These are phyloP conservation scores for Calonectria pauciramosa DNA, from an alignment of 2,329 filamentous ascomycete species.

Conservation along the genomic window DNA sequence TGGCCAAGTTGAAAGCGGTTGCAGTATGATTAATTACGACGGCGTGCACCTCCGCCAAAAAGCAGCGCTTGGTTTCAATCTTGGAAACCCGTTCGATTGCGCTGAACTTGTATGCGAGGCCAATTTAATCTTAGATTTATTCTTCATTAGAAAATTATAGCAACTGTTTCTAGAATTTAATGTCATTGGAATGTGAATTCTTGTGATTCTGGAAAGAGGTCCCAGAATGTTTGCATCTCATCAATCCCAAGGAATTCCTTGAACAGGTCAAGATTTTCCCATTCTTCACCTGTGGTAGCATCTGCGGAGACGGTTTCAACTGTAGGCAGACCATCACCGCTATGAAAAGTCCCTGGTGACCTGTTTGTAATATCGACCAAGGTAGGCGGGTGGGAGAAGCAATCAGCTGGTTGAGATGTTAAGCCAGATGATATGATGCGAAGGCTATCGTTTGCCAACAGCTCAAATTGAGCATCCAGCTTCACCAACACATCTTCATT, in stretches of 20 bases:
- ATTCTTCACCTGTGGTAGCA: not conserved
- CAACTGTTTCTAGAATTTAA: not conserved
- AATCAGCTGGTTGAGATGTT: not conserved
- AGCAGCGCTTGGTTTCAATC: not conserved
- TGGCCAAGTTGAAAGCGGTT: not conserved
- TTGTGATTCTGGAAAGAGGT: not conserved
- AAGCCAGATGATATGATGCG: not conserved
- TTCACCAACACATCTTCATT: slow-evolving; percentile 17
- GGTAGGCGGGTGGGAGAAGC: too few species aligned
- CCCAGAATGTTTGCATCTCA: slow-evolving; percentile 12
- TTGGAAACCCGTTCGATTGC: not conserved
- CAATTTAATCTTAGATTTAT: not conserved
- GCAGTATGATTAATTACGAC: not conserved
- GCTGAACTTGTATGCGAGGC: fast-evolving
- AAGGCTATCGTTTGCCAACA: slow-evolving; percentile 7
- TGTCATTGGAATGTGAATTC: not conserved
- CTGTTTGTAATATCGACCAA: too few species aligned
- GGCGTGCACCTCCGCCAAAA: not conserved
- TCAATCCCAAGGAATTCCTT: slow-evolving; percentile 8
- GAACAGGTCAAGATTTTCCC: slow-evolving; percentile 11
- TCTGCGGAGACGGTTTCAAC: not conserved
- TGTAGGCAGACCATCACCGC: fast-evolving
- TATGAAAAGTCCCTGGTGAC: not conserved
- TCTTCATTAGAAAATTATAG: not conserved
- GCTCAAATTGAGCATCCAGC: slow-evolving; percentile 23